Evolutionary conservation across 2,329 filamentous ascomycete genomes (phyloP), one percentile per base, ranked within the genome.

Genomic region (Calycina herbarum): DNA sequence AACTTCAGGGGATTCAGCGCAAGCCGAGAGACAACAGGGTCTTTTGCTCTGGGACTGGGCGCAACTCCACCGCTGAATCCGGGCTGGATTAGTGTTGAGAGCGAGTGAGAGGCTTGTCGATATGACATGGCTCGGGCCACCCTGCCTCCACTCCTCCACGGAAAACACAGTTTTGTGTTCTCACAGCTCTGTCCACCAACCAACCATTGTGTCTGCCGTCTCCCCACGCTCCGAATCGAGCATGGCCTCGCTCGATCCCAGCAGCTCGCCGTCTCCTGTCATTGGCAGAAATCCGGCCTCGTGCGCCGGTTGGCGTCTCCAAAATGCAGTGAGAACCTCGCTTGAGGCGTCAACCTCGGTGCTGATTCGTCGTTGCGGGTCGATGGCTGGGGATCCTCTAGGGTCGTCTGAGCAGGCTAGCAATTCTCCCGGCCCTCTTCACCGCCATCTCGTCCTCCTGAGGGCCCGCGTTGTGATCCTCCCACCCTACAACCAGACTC

Each of bases 371-470:
- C 54, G 66, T 38, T 33, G 57, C n/a, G 57, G 29, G 57, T 38
- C 29, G 20, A 27, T 38, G 57, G 35, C 29, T 38, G 20, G 57
- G 57, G 35, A 59, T 31, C 31, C 45, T 51, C 45, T 51, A 40
- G 57, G 57, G 57, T 59, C 57, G 15, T 59, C 57, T 38, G 57
- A 45, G 64, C 66, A 57, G 38, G 38, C 42, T 27, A 56, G 27
- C 60, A 62, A 54, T 68, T 70, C 63, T 69, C 66, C 67, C 68
- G 67, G 62, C 64, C 45, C 33, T 65, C 62, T 67, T 73, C 71
- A 72, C 72, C 73, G 72, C 73, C 65, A 68, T 67, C 59, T 64
- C 64, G 57, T 62, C 51, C 62, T 67, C 63, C 59, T 62, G 68
- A 61, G 62, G 60, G 64, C 58, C 68, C 65, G 61, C 67, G 38